Conservation (phyloP, 1,284 basidiomycete species). For the Phylloboletellus chloephorus region DNA sequence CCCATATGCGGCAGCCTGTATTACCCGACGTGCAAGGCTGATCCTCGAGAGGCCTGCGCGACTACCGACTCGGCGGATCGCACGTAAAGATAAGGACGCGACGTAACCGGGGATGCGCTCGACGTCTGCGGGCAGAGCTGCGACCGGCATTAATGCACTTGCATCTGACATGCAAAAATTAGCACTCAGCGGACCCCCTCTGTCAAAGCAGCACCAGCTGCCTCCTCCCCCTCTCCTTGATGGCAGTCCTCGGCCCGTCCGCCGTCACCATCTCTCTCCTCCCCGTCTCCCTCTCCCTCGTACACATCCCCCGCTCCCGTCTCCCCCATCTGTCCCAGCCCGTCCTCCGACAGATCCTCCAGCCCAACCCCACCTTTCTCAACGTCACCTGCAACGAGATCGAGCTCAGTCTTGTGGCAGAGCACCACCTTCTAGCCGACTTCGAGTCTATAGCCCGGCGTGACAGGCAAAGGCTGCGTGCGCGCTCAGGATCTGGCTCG, state of each 20-base stretch:
- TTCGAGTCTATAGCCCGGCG: slow-evolving; percentile 58
- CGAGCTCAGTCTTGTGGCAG: slow-evolving; percentile 69
- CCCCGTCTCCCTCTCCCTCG: slow-evolving; percentile 62
- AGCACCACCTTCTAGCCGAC: slow-evolving; percentile 50
- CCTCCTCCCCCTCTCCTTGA: slow-evolving; percentile 12
- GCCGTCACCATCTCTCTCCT: slow-evolving; percentile 63
- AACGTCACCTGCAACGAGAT: slow-evolving; percentile 72
- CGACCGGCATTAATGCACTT: neutral
- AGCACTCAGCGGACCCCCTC: slow-evolving; percentile 6
- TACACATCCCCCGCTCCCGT: slow-evolving; percentile 64
- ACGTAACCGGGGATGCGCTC: neutral
- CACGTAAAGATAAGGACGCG: slow-evolving; percentile 20
- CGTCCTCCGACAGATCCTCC: slow-evolving; percentile 62
- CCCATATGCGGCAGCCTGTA: no score
- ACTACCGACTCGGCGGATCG: neutral
- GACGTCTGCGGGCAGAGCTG: neutral
- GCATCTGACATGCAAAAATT: slow-evolving; percentile 19
- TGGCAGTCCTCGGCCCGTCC: slow-evolving; percentile 25
- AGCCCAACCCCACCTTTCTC: slow-evolving; percentile 59
- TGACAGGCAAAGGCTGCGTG: slow-evolving; percentile 46
- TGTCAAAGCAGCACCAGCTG: neutral
- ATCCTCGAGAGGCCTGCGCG: no score
- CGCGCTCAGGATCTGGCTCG: slow-evolving; percentile 36
- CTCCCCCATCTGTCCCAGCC: slow-evolving; percentile 54
- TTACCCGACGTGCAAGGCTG: no score